Evolutionary conservation across 371 early-diverging fungal species (phyloP).

Genomic region (Basidiobolus heterosporus): DNA sequence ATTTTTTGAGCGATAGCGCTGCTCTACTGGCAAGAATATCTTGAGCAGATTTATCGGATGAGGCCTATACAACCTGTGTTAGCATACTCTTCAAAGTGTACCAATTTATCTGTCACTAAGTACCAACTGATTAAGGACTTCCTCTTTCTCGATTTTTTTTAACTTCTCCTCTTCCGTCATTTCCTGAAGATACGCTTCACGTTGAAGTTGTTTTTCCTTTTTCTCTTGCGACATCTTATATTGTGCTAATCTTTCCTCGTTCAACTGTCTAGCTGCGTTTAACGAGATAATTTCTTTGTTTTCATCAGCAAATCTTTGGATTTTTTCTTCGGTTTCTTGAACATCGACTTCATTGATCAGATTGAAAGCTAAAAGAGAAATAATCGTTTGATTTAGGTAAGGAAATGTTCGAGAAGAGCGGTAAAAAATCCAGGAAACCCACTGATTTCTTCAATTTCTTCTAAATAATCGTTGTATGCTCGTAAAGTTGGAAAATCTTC

Average conservation of each 20-base stretch:
- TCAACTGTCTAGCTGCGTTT: slow-evolving; percentile 8
- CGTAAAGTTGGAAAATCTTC: slow-evolving; percentile 68
- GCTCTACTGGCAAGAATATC: not conserved
- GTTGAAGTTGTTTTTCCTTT: slow-evolving; percentile 24
- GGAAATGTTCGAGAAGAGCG: too few species aligned
- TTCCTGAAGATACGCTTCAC: slow-evolving; percentile 31
- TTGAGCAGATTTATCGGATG: slow-evolving; percentile 4
- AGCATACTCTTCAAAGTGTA: not conserved
- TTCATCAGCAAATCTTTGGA: slow-evolving; percentile 58
- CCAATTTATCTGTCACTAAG: not conserved
- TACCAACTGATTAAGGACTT: slow-evolving; percentile 29
- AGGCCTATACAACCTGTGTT: slow-evolving; percentile 8
- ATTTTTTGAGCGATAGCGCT: slow-evolving; percentile 1
- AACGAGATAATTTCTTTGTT: slow-evolving; percentile 56
- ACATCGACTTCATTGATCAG: slow-evolving; percentile 73
- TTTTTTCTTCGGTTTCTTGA: slow-evolving; percentile 61
- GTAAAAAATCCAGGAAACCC: slow-evolving; percentile 9
- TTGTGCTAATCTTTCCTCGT: slow-evolving; percentile 22
- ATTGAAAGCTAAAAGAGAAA: slow-evolving; percentile 44
- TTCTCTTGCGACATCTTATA: slow-evolving; percentile 25
- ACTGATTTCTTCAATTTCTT: slow-evolving; percentile 81
- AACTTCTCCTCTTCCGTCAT: slow-evolving; percentile 26
- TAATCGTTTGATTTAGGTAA: too few species aligned
- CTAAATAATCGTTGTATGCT: slow-evolving; percentile 79
- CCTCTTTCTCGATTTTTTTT: slow-evolving; percentile 25